Evolutionary conservation across 73 alveolate genomes (phyloP).

Genomic region (Paramecium biaurelia): DNA sequence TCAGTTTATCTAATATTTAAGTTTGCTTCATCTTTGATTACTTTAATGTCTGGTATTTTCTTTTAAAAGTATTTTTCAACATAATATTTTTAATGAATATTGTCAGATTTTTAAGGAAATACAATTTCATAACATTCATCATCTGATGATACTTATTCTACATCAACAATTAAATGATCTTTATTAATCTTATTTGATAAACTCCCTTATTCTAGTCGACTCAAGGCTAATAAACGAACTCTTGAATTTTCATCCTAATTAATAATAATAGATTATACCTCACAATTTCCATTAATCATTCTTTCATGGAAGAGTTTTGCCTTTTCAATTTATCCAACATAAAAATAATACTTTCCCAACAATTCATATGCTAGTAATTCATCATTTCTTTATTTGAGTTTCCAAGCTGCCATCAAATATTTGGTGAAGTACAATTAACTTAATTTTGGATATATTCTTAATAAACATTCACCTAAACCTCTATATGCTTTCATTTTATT

Average conservation of each 20-base stretch:
- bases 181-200: not conserved
- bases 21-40: not conserved
- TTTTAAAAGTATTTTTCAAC: not conserved
- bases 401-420: conserved; percentile 52
- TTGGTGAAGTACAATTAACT: conserved; percentile 13
- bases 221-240: conserved; percentile 1
- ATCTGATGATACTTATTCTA: conserved; percentile 28
- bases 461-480: conserved; percentile 25
- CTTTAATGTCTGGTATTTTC: conserved; percentile 1
- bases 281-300: conserved; percentile 36
- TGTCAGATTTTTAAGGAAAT: not conserved
- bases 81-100: not conserved
- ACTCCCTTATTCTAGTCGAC: conserved; percentile 40
- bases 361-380: conserved; percentile 40
- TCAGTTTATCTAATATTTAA: not conserved
- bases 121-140: conserved; percentile 45
- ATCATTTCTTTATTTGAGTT: not conserved
- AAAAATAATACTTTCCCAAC: conserved; percentile 20
- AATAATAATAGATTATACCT: not conserved
- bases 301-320: conserved; percentile 21
- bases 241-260: conserved; percentile 32
- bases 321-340: conserved; percentile 20
- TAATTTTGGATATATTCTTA: not conserved
- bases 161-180: not conserved
- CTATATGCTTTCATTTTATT: conserved; percentile 4